Percentiles rank a stretch among this genome's conserved stretches.
phyloP scores from a whole-genome alignment of 345 rosid genomes.

The Citrus unshiu region DNA sequence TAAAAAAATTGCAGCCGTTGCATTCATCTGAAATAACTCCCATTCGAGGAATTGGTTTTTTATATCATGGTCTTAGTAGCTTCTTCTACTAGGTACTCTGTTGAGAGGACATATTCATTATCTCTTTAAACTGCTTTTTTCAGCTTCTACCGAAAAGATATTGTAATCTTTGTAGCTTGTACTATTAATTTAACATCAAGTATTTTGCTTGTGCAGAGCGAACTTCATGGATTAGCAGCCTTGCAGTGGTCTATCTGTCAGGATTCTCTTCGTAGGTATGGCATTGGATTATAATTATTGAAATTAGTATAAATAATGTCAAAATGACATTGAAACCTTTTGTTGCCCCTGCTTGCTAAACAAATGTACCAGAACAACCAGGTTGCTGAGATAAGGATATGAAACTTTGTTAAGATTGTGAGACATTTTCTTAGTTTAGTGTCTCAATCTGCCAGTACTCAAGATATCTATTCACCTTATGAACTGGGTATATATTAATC shows the following conservation, averaged over 20 bases:
- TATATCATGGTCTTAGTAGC: neutral
- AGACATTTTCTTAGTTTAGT: neutral
- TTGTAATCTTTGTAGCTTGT: neutral
- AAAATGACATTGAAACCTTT: neutral
- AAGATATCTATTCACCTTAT: neutral
- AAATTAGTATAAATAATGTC: neutral
- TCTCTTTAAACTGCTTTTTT: neutral
- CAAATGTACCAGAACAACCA: neutral
- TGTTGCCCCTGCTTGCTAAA: neutral
- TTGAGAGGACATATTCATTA: neutral
- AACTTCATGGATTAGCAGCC: slow-evolving; percentile 90
- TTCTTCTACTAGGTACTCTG: neutral
- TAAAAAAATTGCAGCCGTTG: neutral
- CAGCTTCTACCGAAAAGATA: neutral
- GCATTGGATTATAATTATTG: neutral
- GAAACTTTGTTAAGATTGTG: neutral
- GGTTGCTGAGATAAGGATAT: neutral
- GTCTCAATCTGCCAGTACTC: neutral
- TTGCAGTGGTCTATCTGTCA: slow-evolving; percentile 93
- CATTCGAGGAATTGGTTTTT: neutral
- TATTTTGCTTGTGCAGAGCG: slow-evolving; percentile 50
- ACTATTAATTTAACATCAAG: neutral
- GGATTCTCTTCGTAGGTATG: slow-evolving; percentile 71
- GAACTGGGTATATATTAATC: neutral
- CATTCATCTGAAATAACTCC: neutral